A percentile compares a stretch with the other conserved stretches of the same genome.
phyloP scores from a whole-genome alignment of 2,329 filamentous ascomycete species.

The Penicillium sp. region DNA sequence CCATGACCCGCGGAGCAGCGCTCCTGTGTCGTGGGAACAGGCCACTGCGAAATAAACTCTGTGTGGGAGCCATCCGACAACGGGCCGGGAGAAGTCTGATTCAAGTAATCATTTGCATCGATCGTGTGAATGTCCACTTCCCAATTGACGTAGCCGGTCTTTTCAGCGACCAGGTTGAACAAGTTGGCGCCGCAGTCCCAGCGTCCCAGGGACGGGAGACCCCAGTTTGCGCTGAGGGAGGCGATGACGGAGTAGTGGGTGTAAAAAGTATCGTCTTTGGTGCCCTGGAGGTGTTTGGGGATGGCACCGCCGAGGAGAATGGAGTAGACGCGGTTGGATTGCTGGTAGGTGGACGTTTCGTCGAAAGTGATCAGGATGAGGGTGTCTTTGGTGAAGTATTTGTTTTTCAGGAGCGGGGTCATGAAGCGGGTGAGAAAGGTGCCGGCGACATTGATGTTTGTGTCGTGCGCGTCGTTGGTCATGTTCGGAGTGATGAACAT shows the following conservation, averaged over 20 bases:
- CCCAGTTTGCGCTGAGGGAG: slow-evolving; percentile 65
- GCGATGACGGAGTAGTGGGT: slow-evolving; percentile 66
- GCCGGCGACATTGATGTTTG: slow-evolving; percentile 62
- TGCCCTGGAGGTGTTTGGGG: slow-evolving; percentile 58
- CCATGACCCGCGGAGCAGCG: slow-evolving; percentile 32
- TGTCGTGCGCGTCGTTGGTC: slow-evolving; percentile 69
- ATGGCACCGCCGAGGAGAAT: slow-evolving; percentile 72
- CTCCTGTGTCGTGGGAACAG: slow-evolving; percentile 23
- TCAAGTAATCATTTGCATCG: slow-evolving; percentile 43
- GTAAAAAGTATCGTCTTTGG: slow-evolving; percentile 64
- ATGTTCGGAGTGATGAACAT: slow-evolving; percentile 49
- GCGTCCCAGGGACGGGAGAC: slow-evolving; percentile 61
- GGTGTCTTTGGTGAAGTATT: slow-evolving; percentile 68
- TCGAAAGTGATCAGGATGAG: slow-evolving; percentile 74
- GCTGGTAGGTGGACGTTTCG: slow-evolving; percentile 63
- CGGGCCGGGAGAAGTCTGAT: slow-evolving; percentile 50
- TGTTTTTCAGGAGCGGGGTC: slow-evolving; percentile 61
- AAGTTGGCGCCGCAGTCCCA: slow-evolving; percentile 69
- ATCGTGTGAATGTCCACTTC: slow-evolving; percentile 31
- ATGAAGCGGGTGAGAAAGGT: slow-evolving; percentile 64
- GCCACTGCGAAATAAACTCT: slow-evolving; percentile 26
- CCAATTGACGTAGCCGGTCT: slow-evolving; percentile 52
- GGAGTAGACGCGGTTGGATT: slow-evolving; percentile 59
- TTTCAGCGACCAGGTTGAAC: slow-evolving; percentile 54
- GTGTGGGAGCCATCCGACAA: slow-evolving; percentile 24